phyloP scores from a whole-genome alignment of 192 early-diverging fungal genomes.

The Podila epigama region DNA sequence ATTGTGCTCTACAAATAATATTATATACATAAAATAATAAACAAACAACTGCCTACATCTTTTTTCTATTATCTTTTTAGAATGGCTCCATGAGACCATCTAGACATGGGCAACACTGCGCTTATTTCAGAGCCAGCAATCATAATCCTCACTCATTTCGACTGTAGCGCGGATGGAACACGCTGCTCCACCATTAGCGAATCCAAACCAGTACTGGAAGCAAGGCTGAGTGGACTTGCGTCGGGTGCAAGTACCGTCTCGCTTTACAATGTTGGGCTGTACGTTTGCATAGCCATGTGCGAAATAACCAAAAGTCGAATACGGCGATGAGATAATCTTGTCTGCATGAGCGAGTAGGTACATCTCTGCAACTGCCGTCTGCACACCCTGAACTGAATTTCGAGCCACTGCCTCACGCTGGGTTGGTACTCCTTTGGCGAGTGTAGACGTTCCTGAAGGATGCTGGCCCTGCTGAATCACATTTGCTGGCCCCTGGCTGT shows the following conservation, averaged over 20 bases:
- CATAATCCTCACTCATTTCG: constrained; percentile 48
- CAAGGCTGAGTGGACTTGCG: constrained; percentile 41
- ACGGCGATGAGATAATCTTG: constrained; percentile 38
- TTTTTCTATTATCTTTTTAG: neutral
- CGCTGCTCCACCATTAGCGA: constrained; percentile 37
- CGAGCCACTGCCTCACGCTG: constrained; percentile 28
- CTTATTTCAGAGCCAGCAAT: constrained; percentile 32
- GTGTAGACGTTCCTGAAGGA: too few relatives aligned
- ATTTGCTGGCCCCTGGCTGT: too few relatives aligned
- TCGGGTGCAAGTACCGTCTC: constrained; percentile 33
- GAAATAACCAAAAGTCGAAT: constrained; percentile 45
- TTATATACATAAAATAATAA: too few relatives aligned
- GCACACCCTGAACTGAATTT: constrained; percentile 37
- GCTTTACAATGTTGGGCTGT: constrained; percentile 40
- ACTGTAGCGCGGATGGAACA: constrained; percentile 24
- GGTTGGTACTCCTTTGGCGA: neutral
- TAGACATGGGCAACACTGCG: neutral
- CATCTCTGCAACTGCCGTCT: constrained; percentile 43
- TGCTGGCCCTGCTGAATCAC: too few relatives aligned
- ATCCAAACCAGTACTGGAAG: constrained; percentile 50
- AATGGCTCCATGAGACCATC: neutral
- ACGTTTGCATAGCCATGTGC: constrained; percentile 42
- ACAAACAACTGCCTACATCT: too few relatives aligned
- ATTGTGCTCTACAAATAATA: too few relatives aligned
- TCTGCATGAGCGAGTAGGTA: constrained; percentile 34